Percentiles rank a stretch among this genome's conserved stretches.
Conservation (phyloP, 495 filamentous ascomycete genomes). For the Hypoxylon rickii region DNA sequence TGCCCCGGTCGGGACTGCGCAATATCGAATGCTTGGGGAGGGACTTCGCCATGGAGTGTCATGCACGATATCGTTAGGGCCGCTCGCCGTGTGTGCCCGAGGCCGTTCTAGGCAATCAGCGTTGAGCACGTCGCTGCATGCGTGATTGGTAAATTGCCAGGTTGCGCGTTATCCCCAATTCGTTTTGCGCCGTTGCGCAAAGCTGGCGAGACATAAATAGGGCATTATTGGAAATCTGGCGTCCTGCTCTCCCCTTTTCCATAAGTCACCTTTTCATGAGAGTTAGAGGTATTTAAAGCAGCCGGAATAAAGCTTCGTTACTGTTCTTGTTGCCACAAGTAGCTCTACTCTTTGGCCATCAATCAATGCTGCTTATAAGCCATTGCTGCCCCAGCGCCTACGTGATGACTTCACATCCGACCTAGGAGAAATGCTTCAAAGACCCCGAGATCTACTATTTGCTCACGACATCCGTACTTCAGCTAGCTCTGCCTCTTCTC, state of each 20-base stretch:
- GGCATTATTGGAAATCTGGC: not conserved
- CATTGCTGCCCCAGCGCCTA: constrained; percentile 18
- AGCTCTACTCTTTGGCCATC: not conserved
- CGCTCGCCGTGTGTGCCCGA: constrained; percentile 10
- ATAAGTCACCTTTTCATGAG: constrained; percentile 10
- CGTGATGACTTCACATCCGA: constrained; percentile 37
- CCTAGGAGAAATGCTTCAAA: constrained; percentile 40
- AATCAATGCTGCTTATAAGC: constrained; percentile 34
- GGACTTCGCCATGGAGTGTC: constrained; percentile 20
- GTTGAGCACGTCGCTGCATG: constrained; percentile 27
- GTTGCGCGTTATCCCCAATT: constrained; percentile 34
- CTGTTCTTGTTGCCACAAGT: constrained; percentile 1
- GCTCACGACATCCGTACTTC: constrained; percentile 5
- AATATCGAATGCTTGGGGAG: not conserved
- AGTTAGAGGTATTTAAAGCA: not conserved
- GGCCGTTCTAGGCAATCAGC: constrained; percentile 30
- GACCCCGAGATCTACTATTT: constrained; percentile 30
- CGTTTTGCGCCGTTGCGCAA: constrained; percentile 40
- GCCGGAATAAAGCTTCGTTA: not conserved
- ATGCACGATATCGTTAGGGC: constrained; percentile 14
- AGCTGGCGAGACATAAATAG: constrained; percentile 34
- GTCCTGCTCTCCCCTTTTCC: too few species aligned
- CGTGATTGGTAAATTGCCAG: constrained; percentile 30
- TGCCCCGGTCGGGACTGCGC: constrained; percentile 9
- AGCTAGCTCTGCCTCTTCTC: constrained; percentile 11